These are phyloP conservation scores for Excoecaria agallocha DNA, from an alignment of 345 rosid genomes.

Conservation along the genomic window DNA sequence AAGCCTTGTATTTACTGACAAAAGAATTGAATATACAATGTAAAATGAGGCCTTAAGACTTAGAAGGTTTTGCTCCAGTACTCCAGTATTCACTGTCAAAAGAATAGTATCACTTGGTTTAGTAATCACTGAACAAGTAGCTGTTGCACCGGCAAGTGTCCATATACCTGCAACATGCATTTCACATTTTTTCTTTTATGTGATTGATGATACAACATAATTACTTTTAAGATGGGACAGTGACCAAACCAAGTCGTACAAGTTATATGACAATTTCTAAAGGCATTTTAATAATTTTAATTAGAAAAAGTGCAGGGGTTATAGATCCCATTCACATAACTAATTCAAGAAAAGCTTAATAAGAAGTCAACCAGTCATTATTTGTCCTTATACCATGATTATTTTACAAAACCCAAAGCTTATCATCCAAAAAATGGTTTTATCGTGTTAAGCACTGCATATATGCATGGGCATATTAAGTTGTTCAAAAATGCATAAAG, in stretches of 20 bases:
- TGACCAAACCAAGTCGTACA: background rate
- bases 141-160: background rate
- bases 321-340: too few relatives aligned
- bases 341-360: background rate
- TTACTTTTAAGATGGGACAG: background rate
- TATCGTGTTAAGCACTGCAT: background rate
- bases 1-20: background rate
- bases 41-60: background rate
- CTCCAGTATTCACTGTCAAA: background rate
- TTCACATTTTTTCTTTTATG: background rate
- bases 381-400: background rate
- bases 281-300: background rate
- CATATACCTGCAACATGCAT: constrained; percentile 10
- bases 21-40: background rate
- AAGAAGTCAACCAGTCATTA: background rate
- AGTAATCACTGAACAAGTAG: background rate
- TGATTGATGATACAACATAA: background rate
- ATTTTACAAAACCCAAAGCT: background rate
- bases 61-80: background rate
- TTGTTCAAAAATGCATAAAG: background rate
- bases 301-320: background rate
- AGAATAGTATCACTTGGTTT: background rate
- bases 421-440: background rate
- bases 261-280: background rate
- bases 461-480: background rate